phyloP scores from a whole-genome alignment of 1,284 basidiomycete genomes.

The Amylostereum chailletii region DNA sequence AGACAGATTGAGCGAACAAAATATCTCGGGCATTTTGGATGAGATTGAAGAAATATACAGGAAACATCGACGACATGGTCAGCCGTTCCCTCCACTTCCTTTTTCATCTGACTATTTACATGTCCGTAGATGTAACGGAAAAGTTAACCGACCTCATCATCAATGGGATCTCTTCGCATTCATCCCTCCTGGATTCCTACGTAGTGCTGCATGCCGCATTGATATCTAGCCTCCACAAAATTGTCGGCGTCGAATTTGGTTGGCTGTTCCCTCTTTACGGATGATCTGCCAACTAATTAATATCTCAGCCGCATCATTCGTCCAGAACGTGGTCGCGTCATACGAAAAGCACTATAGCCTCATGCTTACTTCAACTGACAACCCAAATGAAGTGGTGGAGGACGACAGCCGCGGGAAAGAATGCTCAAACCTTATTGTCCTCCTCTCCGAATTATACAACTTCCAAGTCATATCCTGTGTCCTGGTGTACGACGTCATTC shows the following conservation, averaged over 20 bases:
- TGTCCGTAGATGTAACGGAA: conserved; percentile 66
- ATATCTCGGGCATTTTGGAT: conserved; percentile 75
- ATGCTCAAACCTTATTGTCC: conserved; percentile 79
- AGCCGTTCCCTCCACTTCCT: too few species aligned
- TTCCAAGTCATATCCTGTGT: conserved; percentile 87
- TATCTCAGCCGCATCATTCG: conserved; percentile 63
- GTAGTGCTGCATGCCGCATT: conserved; percentile 89
- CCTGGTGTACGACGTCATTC: conserved; percentile 87
- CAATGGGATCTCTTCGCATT: conserved; percentile 75
- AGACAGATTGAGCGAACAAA: conserved; percentile 81
- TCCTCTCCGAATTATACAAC: conserved; percentile 92
- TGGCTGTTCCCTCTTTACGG: conserved; percentile 19
- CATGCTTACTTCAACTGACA: conserved; percentile 13
- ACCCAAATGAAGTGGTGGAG: conserved; percentile 11
- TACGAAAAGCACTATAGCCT: conserved; percentile 54
- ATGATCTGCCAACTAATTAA: conserved; percentile 3
- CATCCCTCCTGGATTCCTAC: conserved; percentile 83
- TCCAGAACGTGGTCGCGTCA: conserved; percentile 57
- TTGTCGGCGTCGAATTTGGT: conserved; percentile 90
- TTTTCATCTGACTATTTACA: background rate
- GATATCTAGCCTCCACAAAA: conserved; percentile 76
- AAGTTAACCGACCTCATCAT: conserved; percentile 76
- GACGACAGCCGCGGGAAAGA: conserved; percentile 65
- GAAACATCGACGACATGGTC: conserved; percentile 75
- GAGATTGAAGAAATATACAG: conserved; percentile 77